Conservation (phyloP, 1,284 basidiomycete genomes). For the Ganoderma multipileum region DNA sequence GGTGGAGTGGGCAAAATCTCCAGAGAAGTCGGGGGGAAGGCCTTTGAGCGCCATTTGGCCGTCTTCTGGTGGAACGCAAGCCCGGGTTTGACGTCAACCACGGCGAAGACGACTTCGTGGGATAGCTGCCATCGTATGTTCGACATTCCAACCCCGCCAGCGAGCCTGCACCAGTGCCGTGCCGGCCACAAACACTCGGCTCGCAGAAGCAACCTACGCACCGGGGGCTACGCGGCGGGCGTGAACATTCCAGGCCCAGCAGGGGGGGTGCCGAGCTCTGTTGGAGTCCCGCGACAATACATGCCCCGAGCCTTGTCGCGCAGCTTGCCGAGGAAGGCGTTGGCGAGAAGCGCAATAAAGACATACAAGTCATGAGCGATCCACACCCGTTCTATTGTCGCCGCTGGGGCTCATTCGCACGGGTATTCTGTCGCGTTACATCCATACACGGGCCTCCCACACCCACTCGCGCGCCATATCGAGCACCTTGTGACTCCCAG, state of each 20-base stretch:
- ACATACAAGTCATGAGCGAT: constrained; percentile 31
- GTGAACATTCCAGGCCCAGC: constrained; percentile 8
- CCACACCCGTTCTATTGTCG: constrained; percentile 11
- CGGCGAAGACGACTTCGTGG: constrained; percentile 6
- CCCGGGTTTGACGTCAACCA: background rate
- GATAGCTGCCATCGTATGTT: background rate
- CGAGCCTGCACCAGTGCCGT: background rate
- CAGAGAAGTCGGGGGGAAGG: background rate
- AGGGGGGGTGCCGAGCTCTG: constrained; percentile 7
- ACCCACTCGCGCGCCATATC: constrained; percentile 12
- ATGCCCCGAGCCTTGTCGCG: constrained; percentile 21
- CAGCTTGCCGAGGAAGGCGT: constrained; percentile 17
- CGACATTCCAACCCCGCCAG: constrained; percentile 1
- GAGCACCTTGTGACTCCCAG: constrained; percentile 16
- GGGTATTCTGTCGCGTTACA: constrained; percentile 16
- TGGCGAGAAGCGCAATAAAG: constrained; percentile 24
- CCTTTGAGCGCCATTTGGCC: background rate
- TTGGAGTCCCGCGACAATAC: constrained; percentile 23
- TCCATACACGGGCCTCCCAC: constrained; percentile 16
- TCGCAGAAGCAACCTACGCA: background rate
- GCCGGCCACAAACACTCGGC: background rate
- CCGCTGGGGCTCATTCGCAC: constrained; percentile 25
- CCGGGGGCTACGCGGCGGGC: constrained; percentile 13
- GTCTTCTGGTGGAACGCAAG: background rate
- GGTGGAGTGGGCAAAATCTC: background rate